Evolutionary conservation across 768 basidiomycete species (phyloP).

Genomic region (Boletus speciosus): DNA sequence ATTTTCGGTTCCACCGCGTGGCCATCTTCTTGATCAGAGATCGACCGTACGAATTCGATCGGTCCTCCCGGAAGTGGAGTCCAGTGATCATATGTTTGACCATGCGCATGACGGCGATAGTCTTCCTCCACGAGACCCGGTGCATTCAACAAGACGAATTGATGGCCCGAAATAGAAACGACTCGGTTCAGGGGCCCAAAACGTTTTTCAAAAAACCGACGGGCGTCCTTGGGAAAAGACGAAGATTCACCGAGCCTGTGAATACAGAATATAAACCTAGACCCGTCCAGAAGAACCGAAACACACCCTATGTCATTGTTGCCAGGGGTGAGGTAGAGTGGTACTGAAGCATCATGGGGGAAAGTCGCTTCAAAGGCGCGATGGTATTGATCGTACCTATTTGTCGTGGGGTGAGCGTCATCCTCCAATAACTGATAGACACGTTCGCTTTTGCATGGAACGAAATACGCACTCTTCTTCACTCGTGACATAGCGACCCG

Average conservation of each 20-base stretch:
- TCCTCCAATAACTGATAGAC: not conserved
- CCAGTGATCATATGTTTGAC: slow-evolving; percentile 54
- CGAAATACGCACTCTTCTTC: slow-evolving; percentile 50
- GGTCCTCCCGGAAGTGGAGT: slow-evolving; percentile 49
- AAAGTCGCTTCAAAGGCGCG: slow-evolving; percentile 64
- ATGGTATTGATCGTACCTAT: slow-evolving; percentile 60
- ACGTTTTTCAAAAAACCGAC: slow-evolving; percentile 51
- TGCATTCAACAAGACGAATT: slow-evolving; percentile 68
- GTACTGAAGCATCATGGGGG: slow-evolving; percentile 35
- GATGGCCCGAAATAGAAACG: slow-evolving; percentile 63
- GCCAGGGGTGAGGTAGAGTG: slow-evolving; percentile 66
- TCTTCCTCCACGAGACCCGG: slow-evolving; percentile 83
- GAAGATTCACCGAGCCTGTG: slow-evolving; percentile 53
- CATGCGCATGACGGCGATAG: slow-evolving; percentile 55
- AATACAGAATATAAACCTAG: not conserved
- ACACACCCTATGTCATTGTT: slow-evolving; percentile 75
- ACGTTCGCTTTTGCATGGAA: slow-evolving; percentile 22
- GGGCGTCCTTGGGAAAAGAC: slow-evolving; percentile 49
- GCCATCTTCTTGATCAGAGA: slow-evolving; percentile 32
- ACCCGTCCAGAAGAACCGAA: not conserved
- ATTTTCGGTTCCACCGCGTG: slow-evolving; percentile 36
- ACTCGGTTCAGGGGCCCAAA: slow-evolving; percentile 72
- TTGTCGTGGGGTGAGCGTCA: slow-evolving; percentile 3
- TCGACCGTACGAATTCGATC: slow-evolving; percentile 55
- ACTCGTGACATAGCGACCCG: slow-evolving; percentile 51